Base-by-base conservation (phyloP, 495 filamentous ascomycete species). In the Copromyces sp. region DNA sequence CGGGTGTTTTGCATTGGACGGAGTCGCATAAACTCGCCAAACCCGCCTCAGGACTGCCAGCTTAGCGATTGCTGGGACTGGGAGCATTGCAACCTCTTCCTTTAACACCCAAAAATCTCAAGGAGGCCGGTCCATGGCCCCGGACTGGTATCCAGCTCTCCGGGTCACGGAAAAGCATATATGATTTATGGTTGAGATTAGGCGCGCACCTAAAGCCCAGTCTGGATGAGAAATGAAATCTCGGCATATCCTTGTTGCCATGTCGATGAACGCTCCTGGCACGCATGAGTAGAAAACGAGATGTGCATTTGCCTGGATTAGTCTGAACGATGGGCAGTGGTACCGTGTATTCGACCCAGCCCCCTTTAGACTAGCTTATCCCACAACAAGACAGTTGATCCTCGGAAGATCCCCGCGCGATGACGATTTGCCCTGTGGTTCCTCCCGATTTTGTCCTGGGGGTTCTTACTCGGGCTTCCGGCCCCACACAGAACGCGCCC, bases 401-500 rank as follows among this genome's bases (percentile, higher is more conserved):
- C 0, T 24, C 24, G 24, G 24, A 24, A 24, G 24, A 3, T 59
- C 5, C 47, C 47, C 47, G n/a, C 11, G 11, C 24, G 0, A 3
- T 59, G 1, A 6, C 1, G 29, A 14, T 3, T 59, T 20, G 20
- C 29, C 47, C 24, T 14, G 0, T 59, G 20, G 11, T 14, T 29
- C 12, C 20, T 59, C 5, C 11, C 11, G 2, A 14, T 59, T 24
- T 24, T 24, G 9, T 59, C 20, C 11, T 0, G 0, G 14, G 47
- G 20, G 2, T 44, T 14, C 38, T 24, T 59, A 53, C 20, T 72
- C 38, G 3, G 82, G 82, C 73, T 83, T 83, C 29, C 78, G 77
- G 12, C 76, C 82, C 72, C 78, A 77, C 5, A 83, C 75, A 37
- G 81, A 74, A 40, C 75, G 77, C 68, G 77, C 76, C 12, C 69